These are phyloP conservation scores for Phytophthora melonis DNA, from an alignment of 352 stramenopile species.

Conservation along the genomic window DNA sequence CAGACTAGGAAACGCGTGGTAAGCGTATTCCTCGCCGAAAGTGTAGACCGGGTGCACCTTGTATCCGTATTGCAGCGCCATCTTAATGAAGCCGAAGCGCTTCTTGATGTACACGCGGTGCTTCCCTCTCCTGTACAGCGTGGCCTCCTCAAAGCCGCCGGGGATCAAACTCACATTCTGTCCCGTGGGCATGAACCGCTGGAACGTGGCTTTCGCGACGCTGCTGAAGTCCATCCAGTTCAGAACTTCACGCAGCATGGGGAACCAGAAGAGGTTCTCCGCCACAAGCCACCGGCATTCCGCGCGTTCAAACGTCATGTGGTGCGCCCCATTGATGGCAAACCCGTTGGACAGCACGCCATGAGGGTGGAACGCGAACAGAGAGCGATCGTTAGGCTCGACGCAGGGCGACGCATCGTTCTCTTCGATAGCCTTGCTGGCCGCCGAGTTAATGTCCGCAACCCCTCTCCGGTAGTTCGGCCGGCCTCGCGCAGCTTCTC, in stretches of 20 bases:
- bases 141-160: slow-evolving; percentile 95
- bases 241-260: slow-evolving; percentile 61
- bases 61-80: slow-evolving; percentile 91
- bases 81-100: slow-evolving; percentile 93
- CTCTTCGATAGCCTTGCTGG: slow-evolving; percentile 46
- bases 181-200: slow-evolving; percentile 47
- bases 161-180: slow-evolving; percentile 84
- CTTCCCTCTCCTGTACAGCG: slow-evolving; percentile 72
- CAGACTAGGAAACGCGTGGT: slow-evolving; percentile 80
- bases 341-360: slow-evolving; percentile 62
- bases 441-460: slow-evolving; percentile 72
- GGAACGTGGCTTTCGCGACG: slow-evolving; percentile 56
- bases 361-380: slow-evolving; percentile 70
- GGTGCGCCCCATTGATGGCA: slow-evolving; percentile 58
- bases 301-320: slow-evolving; percentile 50
- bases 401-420: slow-evolving; percentile 12
- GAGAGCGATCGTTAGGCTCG: slow-evolving; percentile 13
- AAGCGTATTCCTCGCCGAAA: slow-evolving; percentile 92
- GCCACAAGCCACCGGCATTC: slow-evolving; percentile 69
- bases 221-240: slow-evolving; percentile 62
- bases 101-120: slow-evolving; percentile 93
- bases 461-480: slow-evolving; percentile 35
- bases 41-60: slow-evolving; percentile 91
- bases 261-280: slow-evolving; percentile 72
- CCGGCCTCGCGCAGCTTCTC: slow-evolving; percentile 36